Base-by-base conservation (phyloP, 306 rosid species). In the Corylus americana region DNA sequence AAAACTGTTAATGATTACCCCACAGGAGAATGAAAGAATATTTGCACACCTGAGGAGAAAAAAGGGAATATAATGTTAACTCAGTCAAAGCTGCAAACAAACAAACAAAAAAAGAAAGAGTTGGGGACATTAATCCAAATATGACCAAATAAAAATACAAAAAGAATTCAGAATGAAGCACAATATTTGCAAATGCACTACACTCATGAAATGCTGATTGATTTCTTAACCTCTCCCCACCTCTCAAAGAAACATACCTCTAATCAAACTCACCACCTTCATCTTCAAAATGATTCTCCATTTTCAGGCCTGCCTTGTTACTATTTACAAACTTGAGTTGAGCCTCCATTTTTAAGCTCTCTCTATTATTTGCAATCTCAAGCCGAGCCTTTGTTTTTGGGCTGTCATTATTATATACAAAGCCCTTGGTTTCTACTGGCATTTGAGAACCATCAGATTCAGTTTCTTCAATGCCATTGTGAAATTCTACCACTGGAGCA, bases 321-420 rank as follows among this genome's bases (percentile, higher is more conserved):
- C 74, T 93, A 91, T 95, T 86, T 90, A 95, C 97, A 90, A 50
- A 79, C 90, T 86, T 90, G 92, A 88, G 91, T 67, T 85, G 94
- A 89, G 91, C 91, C 83, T 81, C 90, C 85, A 37, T 84, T 87
- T 71, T 88, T 69, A 83, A 84, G 90, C 87, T 84, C 91, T 88
- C 97, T 86, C 77, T 87, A 83, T 88, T 90, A 95, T 90, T 87
- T 95, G 93, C 98, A 95, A 63, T 81, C 90, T 87, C 89, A 87
- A 82, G 92, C 87, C 48, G 88, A 85, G 85, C 66, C 77, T 83
- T 79, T 78, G 90, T 81, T 82, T 81, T 85, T 35, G 85, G 84
- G 86, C 81, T 79, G 82, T 84, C 89, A 82, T 82, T 82, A 79
- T 81, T 90, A 95, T 90, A 84, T 89, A 93, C 97, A 87, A 57